Percentiles rank a stretch among this genome's conserved stretches.
Evolutionary conservation across 768 basidiomycete species (phyloP).

Genomic region (Floccularia luteovirens): DNA sequence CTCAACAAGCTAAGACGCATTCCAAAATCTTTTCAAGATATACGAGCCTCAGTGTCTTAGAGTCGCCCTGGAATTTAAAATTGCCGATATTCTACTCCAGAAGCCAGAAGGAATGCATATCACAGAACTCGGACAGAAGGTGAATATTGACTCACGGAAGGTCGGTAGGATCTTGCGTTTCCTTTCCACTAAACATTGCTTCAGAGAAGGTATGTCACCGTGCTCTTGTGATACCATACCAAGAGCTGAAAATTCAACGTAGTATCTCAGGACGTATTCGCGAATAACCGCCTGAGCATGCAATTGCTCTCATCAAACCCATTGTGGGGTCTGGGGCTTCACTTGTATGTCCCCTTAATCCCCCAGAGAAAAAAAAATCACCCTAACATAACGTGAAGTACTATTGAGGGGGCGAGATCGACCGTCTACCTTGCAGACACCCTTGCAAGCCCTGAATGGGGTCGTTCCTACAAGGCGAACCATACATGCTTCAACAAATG

Average conservation of each 20-base stretch:
- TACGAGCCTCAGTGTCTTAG: conserved; percentile 24
- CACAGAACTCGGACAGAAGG: conserved; percentile 13
- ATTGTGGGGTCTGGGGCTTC: conserved; percentile 14
- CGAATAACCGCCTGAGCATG: conserved; percentile 32
- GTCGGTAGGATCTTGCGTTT: conserved; percentile 24
- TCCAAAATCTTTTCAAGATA: conserved; percentile 9
- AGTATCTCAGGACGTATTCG: conserved; percentile 29
- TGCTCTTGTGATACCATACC: neutral
- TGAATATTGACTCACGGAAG: conserved; percentile 22
- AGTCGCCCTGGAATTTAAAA: conserved; percentile 22
- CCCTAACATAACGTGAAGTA: neutral
- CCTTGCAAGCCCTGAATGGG: conserved; percentile 25
- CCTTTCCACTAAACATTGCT: conserved; percentile 26
- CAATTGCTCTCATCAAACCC: conserved; percentile 22
- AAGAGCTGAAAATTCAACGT: neutral
- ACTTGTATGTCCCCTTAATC: conserved; percentile 14
- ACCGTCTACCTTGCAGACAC: conserved; percentile 20
- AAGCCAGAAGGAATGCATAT: conserved; percentile 24
- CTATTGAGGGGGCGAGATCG: conserved; percentile 1
- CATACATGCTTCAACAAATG: conserved; percentile 8
- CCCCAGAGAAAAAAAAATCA: neutral
- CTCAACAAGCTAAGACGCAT: neutral
- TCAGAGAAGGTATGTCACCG: conserved; percentile 23
- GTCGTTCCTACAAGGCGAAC: conserved; percentile 12
- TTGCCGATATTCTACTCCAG: conserved; percentile 24